Evolutionary conservation across 768 basidiomycete genomes (phyloP), one percentile per base, ranked within the genome.

Genomic region (Xanthoconium stramineum): DNA sequence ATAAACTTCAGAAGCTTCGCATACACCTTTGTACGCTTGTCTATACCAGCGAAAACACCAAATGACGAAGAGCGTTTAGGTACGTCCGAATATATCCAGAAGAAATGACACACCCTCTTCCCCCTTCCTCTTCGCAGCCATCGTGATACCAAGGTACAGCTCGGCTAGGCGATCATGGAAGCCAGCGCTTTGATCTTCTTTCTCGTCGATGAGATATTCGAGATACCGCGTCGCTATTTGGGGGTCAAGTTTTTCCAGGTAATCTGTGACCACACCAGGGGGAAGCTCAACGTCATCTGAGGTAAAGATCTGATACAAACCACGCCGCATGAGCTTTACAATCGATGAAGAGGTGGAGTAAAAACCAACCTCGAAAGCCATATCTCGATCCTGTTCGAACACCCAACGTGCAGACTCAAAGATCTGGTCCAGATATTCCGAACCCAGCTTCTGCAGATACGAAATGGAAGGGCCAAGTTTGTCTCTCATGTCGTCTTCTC

Each of bases 251-350:
- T 74, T 75, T 58, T 93, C 88, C 24, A 99, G 80, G 69, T 86
- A 94, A 55, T 86, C 80, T 12, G 87, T 84, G 5, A 97, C 92
- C 0, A 78, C 78, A 33, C 80, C 77, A 3, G 86, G 82, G 20
- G 97, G 94, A 17, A 98, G 80, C 56, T 96, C 94, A 8, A 89
- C 89, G 55, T 98, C 94, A 65, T 98, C 96, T 0, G 95, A 94
- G 3, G 88, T 93, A 67, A 98, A 99, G 40, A 99, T 92, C 94
- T 97, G 61, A 3, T 12, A 24, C 7, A 19, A 46, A 32, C 42
- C 17, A 49, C 3, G 12, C 2, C 15, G 1, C 19, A 32, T 47
- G 13, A 42, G 5, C 28, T 19, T 9, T 17, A 33, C 29, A 11
- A 17, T 39, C 17, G 44, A 14, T 2, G 24, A 24, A 36, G n/a